Conservation (phyloP, 805 yeast species). For the Wickerhamiella galacta region DNA sequence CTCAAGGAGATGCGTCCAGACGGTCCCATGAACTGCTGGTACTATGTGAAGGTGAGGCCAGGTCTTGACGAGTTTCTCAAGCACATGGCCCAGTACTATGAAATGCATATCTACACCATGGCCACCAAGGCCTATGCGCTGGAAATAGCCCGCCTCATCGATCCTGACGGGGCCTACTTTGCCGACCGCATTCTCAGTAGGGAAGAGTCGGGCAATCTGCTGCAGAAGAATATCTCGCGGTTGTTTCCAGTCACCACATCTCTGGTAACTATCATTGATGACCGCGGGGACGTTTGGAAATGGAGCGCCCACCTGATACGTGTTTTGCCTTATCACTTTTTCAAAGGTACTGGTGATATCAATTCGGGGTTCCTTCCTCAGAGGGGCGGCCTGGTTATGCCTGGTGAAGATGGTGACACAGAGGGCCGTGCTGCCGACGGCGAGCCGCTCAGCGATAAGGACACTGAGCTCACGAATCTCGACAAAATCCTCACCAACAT, state of each 20-base stretch:
- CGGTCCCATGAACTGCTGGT: constrained; percentile 47
- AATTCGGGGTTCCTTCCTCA: constrained; percentile 84
- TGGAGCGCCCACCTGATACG: constrained; percentile 87
- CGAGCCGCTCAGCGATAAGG: constrained; percentile 41
- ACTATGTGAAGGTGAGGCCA: constrained; percentile 84
- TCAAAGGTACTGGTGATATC: constrained; percentile 94
- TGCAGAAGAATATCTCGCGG: constrained; percentile 75
- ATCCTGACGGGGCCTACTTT: constrained; percentile 72
- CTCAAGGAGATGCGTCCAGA: constrained; percentile 59
- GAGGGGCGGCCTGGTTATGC: constrained; percentile 27
- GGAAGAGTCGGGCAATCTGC: constrained; percentile 85
- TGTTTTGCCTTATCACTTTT: constrained; percentile 89
- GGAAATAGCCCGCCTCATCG: constrained; percentile 77
- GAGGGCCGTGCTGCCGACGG: constrained; percentile 12
- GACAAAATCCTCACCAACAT: constrained; percentile 45
- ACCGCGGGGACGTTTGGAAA: constrained; percentile 97
- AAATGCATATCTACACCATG: constrained; percentile 94
- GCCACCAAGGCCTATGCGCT: constrained; percentile 90
- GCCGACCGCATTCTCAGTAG: constrained; percentile 84
- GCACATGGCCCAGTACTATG: constrained; percentile 48
- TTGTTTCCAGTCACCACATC: constrained; percentile 91
- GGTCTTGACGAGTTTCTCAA: constrained; percentile 63
- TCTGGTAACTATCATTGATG: constrained; percentile 93
- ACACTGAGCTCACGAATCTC: constrained; percentile 51
- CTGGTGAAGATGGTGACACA: constrained; percentile 9